These are phyloP conservation scores for Helichrysum umbraculigerum DNA, from an alignment of 129 eudicot species.

Conservation along the genomic window DNA sequence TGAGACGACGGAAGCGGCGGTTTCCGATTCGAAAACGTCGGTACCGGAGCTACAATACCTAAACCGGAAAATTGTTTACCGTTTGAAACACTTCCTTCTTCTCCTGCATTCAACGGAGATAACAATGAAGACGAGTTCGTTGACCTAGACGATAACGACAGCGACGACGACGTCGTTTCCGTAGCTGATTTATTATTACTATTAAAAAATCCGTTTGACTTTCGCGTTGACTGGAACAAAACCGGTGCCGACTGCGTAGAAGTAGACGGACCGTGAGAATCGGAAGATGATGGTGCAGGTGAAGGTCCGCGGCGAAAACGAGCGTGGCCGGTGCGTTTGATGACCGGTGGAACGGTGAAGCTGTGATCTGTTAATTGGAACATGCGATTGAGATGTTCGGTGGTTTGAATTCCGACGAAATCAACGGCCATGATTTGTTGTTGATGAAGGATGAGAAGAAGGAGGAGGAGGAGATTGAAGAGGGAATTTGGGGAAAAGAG, in stretches of 20 bases:
- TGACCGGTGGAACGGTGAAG: conserved; percentile 24
- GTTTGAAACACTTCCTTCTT: conserved; percentile 64
- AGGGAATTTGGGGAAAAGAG: conserved; percentile 3
- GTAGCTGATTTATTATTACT: background rate
- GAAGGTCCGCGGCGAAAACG: conserved; percentile 37
- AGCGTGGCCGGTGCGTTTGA: conserved; percentile 40
- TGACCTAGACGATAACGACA: conserved; percentile 34
- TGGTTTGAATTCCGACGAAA: conserved; percentile 35
- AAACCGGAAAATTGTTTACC: conserved; percentile 45
- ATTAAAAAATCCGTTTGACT: background rate
- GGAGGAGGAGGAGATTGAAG: conserved; percentile 12
- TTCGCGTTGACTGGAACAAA: background rate
- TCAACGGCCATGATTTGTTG: conserved; percentile 37
- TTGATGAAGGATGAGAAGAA: background rate
- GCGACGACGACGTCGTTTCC: conserved; percentile 38
- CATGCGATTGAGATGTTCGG: conserved; percentile 30
- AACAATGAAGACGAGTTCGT: conserved; percentile 62
- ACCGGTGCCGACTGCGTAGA: conserved; percentile 43
- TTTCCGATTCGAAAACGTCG: conserved; percentile 49
- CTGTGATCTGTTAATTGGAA: conserved; percentile 32
- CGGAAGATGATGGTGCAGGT: conserved; percentile 23
- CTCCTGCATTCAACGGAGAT: conserved; percentile 50
- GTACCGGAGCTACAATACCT: conserved; percentile 39
- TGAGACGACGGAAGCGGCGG: conserved; percentile 65
- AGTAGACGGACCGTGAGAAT: conserved; percentile 35